phyloP scores from a whole-genome alignment of 257 asterid species.

The Solanum neorickii region DNA sequence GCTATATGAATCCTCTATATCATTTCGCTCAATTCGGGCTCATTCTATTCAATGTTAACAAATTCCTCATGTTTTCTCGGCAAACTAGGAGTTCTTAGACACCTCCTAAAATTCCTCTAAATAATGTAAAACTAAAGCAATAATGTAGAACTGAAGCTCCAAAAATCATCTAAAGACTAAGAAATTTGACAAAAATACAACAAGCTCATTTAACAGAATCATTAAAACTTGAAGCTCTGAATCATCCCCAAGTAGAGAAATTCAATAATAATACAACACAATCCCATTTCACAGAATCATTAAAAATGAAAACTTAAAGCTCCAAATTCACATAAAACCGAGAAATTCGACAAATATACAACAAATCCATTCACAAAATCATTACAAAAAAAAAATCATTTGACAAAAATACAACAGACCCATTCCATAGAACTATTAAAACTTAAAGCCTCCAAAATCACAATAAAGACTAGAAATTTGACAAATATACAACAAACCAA shows the following conservation, averaged over 20 bases:
- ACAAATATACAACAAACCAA: background rate
- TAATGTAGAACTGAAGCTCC: background rate
- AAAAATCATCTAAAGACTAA: background rate
- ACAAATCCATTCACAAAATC: background rate
- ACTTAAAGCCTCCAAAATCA: background rate
- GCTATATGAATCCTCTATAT: background rate
- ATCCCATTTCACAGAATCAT: background rate
- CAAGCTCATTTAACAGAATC: background rate
- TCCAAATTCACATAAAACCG: background rate
- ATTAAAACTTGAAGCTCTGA: background rate
- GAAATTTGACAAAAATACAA: background rate
- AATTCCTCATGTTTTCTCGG: background rate
- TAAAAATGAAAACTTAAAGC: background rate
- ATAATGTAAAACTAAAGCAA: background rate
- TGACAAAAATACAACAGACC: background rate
- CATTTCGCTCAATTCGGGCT: background rate
- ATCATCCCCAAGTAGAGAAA: background rate
- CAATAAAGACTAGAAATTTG: background rate
- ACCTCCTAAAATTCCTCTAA: background rate
- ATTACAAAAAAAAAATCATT: background rate
- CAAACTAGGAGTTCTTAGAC: background rate
- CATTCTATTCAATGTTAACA: background rate
- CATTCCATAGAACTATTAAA: background rate
- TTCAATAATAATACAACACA: background rate
- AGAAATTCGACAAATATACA: background rate